A percentile compares a stretch with the other conserved stretches of the same genome.
Evolutionary conservation across 2,329 filamentous ascomycete genomes (phyloP).

Genomic region (Cercospora sp.): DNA sequence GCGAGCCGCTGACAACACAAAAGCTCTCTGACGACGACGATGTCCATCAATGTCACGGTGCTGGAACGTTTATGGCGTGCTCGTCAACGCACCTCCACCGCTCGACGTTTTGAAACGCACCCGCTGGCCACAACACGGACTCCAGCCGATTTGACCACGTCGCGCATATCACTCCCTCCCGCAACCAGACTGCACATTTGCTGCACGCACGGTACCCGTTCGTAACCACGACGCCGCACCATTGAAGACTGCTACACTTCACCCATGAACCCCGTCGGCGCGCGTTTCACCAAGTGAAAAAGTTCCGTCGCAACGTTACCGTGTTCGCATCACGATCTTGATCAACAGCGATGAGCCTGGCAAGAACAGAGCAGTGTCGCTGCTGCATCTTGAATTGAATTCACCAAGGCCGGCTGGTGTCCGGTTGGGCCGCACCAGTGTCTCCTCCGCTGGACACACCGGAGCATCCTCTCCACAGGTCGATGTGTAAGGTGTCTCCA

Average conservation of each 20-base stretch:
- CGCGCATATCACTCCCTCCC: not conserved
- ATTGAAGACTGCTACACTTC: not conserved
- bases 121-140: not conserved
- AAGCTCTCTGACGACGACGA: not conserved
- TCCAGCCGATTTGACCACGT: not conserved
- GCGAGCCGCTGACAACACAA: not conserved
- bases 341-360: not conserved
- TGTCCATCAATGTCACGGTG: not conserved
- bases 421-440: not conserved
- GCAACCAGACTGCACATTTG: not conserved
- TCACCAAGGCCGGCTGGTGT: not conserved
- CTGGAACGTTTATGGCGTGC: not conserved
- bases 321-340: not conserved
- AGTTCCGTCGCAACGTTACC: not conserved
- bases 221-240: not conserved
- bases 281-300: not conserved
- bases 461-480: not conserved
- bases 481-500: not conserved
- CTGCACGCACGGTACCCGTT: not conserved
- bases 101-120: not conserved
- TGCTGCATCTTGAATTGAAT: not conserved
- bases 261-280: not conserved
- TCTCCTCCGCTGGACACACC: not conserved
- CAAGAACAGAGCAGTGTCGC: not conserved
- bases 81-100: not conserved